Conservation (phyloP, 2,329 filamentous ascomycete genomes). For the Neopestalotiopsis sp. region DNA sequence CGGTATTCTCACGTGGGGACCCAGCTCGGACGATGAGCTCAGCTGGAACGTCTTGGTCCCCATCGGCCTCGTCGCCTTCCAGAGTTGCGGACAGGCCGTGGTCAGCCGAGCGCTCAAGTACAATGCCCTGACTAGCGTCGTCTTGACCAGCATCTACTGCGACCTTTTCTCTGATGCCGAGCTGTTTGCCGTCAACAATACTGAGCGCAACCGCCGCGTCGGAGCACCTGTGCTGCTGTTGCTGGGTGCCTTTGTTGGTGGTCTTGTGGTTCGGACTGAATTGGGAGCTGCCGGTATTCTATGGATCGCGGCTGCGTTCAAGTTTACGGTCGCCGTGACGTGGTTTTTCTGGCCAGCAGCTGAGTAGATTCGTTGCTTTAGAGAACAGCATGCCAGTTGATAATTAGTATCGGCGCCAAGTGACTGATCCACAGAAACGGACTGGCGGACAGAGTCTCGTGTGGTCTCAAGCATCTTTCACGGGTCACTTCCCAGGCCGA, state of each 20-base stretch:
- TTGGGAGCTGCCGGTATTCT: constrained; percentile 58
- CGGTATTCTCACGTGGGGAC: constrained; percentile 54
- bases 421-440: no score
- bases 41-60: constrained; percentile 69
- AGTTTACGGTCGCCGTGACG: constrained; percentile 57
- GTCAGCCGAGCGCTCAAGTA: constrained; percentile 72
- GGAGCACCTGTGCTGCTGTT: constrained; percentile 55
- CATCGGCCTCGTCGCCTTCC: constrained; percentile 74
- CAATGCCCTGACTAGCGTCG: constrained; percentile 76
- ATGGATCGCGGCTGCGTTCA: constrained; percentile 64
- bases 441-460: no score
- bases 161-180: constrained; percentile 73
- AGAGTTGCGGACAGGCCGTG: constrained; percentile 80
- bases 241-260: constrained; percentile 54
- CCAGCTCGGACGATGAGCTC: constrained; percentile 39
- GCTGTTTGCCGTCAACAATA: constrained; percentile 49
- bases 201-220: constrained; percentile 55
- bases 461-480: no score
- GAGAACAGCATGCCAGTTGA: no score
- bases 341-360: constrained; percentile 68
- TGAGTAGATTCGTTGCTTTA: constrained; percentile 12
- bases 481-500: no score
- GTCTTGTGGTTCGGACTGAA: constrained; percentile 51
- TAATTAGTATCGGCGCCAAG: no score
- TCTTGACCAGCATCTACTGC: constrained; percentile 82